phyloP scores from a whole-genome alignment of 352 stramenopile genomes.

The Phytophthora uliginosa region DNA sequence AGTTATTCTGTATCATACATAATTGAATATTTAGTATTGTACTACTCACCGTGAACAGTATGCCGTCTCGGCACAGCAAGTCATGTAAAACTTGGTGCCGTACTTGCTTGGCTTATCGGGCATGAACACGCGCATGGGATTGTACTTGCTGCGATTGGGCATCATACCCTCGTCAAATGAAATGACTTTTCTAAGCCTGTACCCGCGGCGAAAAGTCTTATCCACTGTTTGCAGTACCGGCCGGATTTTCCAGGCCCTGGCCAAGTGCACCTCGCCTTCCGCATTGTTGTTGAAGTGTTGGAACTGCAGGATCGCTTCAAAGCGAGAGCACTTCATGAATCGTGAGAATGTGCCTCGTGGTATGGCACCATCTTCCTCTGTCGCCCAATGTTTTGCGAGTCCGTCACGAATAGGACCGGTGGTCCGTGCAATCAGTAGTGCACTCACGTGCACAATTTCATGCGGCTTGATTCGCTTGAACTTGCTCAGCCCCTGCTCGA shows the following conservation, averaged over 20 bases:
- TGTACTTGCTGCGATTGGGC: slow-evolving; percentile 24
- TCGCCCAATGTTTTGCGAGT: slow-evolving; percentile 15
- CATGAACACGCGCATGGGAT: slow-evolving; percentile 30
- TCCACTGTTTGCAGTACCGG: slow-evolving; percentile 25
- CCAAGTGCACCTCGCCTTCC: background rate
- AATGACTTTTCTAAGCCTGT: slow-evolving; percentile 19
- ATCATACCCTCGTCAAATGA: slow-evolving; percentile 39
- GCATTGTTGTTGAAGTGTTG: slow-evolving; percentile 35
- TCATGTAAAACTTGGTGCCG: slow-evolving; percentile 40
- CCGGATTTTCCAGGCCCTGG: slow-evolving; percentile 11
- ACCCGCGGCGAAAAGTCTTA: slow-evolving; percentile 28
- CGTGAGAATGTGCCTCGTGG: slow-evolving; percentile 23
- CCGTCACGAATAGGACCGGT: slow-evolving; percentile 13
- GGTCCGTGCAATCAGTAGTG: slow-evolving; percentile 14
- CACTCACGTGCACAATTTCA: slow-evolving; percentile 22
- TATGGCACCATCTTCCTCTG: slow-evolving; percentile 15
- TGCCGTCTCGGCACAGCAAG: slow-evolving; percentile 18
- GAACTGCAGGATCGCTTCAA: slow-evolving; percentile 24
- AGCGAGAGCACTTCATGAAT: slow-evolving; percentile 25
- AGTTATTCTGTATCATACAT: background rate
- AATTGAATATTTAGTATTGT: slow-evolving; percentile 9
- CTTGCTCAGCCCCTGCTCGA: slow-evolving; percentile 14
- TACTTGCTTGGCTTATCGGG: slow-evolving; percentile 24
- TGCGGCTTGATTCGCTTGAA: slow-evolving; percentile 21
- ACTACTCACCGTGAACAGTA: slow-evolving; percentile 24